Conservation (phyloP, 805 yeast species). For the Saccharomycopsis babjevae region DNA sequence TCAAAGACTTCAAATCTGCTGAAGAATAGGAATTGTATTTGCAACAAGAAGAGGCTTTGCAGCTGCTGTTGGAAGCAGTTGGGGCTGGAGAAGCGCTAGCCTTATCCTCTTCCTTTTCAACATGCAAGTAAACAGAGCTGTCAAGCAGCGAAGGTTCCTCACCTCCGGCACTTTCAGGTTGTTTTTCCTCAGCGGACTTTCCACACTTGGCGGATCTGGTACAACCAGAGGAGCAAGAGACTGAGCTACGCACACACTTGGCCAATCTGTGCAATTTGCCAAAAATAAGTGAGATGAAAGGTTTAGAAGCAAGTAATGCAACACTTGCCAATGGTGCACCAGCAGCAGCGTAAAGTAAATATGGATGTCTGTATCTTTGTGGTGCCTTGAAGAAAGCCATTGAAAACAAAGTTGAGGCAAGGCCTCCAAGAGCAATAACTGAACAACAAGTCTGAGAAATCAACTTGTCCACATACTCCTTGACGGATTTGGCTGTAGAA, state of each 20-base stretch:
- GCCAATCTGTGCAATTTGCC: neutral
- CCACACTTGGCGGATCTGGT: slow-evolving; percentile 5
- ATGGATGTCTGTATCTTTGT: slow-evolving; percentile 54
- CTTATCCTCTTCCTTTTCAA: slow-evolving; percentile 23
- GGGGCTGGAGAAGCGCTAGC: slow-evolving; percentile 13
- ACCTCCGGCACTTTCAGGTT: slow-evolving; percentile 21
- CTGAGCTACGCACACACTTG: neutral
- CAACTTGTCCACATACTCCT: slow-evolving; percentile 18
- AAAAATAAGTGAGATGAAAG: slow-evolving; percentile 21
- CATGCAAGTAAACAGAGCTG: slow-evolving; percentile 36
- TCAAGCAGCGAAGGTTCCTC: slow-evolving; percentile 34
- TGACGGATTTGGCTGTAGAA: slow-evolving; percentile 1
- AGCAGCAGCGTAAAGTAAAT: slow-evolving; percentile 53
- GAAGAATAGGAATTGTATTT: slow-evolving; percentile 31
- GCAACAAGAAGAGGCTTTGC: slow-evolving; percentile 26
- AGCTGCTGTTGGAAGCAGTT: slow-evolving; percentile 9
- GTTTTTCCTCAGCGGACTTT: slow-evolving; percentile 8
- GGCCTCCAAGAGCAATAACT: slow-evolving; percentile 32
- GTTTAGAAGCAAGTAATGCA: slow-evolving; percentile 19
- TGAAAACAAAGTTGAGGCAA: slow-evolving; percentile 42
- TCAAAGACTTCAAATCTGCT: slow-evolving; percentile 27
- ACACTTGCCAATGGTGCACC: slow-evolving; percentile 39
- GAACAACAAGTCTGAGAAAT: slow-evolving; percentile 22
- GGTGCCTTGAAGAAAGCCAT: slow-evolving; percentile 51
- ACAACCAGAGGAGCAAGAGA: slow-evolving; percentile 1